Base-by-base conservation (phyloP, 1,284 basidiomycete species). In the Irpex sp. region DNA sequence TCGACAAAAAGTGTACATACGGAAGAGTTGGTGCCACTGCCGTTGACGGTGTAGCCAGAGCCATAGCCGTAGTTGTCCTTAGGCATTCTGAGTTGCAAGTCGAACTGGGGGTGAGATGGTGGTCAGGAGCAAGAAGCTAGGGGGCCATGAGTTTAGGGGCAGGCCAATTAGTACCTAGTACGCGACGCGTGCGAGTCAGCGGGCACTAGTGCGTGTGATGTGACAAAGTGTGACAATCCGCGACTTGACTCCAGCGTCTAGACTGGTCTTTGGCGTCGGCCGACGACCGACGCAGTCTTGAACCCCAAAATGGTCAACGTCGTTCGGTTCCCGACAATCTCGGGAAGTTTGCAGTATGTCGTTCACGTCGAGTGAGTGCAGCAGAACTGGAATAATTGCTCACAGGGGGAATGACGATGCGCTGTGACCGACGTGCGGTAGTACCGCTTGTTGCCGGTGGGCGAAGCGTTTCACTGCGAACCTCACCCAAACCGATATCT, bases 1-100 rank as follows among this genome's bases (percentile, higher is more conserved):
- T n/a, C 13, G 6, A 21, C 7, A 36, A 56, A 56, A 19, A n/a
- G 26, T 47, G n/a, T 4, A 54, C 65, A 13, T 40, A 70, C 72
- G 66, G 66, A 66, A 65, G 64, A 65, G 66, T 74, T 74, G 3
- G 66, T 68, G 37, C 72, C 71, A 36, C 62, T 65, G 61, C 67
- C 60, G 5, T 67, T 68, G 34, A 68, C 58, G 21, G 59, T 52
- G 57, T 62, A 58, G 37, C 61, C 47, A 21, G 40, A 49, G 37
- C 61, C 61, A 48, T 57, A 62, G 4, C 61, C 61, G 49, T 62
- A 62, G 61, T 62, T 62, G 4, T 38, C 57, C 37, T 62, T 59
- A 51, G 61, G 57, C 61, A 62, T 62, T 56, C n/a, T 62, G 55
- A 9, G 34, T 15, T 11, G 7, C 34, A 26, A 52, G 21, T 17